Evolutionary conservation across 257 asterid species (phyloP).

Genomic region (Penstemon barbatus): DNA sequence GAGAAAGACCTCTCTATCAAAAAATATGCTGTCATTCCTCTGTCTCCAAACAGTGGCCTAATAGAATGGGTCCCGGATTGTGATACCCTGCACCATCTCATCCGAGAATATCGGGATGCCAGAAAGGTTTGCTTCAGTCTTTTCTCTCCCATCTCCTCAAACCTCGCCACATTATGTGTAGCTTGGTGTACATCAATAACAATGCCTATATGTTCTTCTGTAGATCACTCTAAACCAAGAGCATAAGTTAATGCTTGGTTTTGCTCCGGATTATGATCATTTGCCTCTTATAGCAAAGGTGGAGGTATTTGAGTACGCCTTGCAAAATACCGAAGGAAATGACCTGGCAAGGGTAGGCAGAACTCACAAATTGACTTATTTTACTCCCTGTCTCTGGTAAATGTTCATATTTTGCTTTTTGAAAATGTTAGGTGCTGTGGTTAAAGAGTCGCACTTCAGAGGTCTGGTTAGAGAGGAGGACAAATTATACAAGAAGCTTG

Average conservation of each 20-base stretch:
- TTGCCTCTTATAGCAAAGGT: constrained; percentile 93
- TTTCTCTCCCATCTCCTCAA: neutral
- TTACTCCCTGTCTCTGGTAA: constrained; percentile 16
- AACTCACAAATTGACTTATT: constrained; percentile 10
- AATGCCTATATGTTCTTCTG: constrained; percentile 33
- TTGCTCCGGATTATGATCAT: constrained; percentile 96
- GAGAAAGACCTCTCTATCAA: constrained; percentile 95
- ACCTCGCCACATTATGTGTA: neutral
- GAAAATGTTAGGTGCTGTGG: constrained; percentile 79
- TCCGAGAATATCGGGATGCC: constrained; percentile 95
- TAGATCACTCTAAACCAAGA: constrained; percentile 95
- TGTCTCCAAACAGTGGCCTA: constrained; percentile 96
- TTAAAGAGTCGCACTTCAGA: constrained; percentile 99
- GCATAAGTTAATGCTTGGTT: constrained; percentile 94
- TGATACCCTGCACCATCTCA: constrained; percentile 92
- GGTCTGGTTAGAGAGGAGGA: constrained; percentile 97
- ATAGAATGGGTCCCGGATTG: constrained; percentile 99
- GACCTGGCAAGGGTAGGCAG: constrained; percentile 84
- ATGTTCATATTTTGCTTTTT: constrained; percentile 30
- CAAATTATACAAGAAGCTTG: constrained; percentile 95
- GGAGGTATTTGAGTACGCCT: constrained; percentile 96
- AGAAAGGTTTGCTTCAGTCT: constrained; percentile 61
- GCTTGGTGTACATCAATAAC: constrained; percentile 26
- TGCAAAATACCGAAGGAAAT: constrained; percentile 94
- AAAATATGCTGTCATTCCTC: constrained; percentile 92